Evolutionary conservation across 2,329 filamentous ascomycete genomes (phyloP).

Genomic region (Neofusicoccum cordaticola): DNA sequence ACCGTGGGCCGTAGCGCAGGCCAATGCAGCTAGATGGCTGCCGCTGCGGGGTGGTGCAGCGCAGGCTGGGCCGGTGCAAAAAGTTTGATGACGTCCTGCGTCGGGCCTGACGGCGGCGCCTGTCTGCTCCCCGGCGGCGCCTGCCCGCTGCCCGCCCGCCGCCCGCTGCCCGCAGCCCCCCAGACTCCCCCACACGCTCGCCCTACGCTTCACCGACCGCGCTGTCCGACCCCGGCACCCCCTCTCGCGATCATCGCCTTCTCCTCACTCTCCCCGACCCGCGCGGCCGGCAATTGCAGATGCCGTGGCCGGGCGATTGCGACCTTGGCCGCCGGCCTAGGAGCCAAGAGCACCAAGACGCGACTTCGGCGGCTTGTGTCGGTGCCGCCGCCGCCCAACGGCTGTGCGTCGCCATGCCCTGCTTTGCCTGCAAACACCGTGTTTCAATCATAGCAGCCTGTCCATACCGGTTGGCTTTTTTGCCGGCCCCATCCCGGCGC

Average conservation of each 20-base stretch:
- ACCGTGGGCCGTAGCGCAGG: neutral
- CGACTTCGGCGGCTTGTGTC: neutral
- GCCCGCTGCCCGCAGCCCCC: neutral
- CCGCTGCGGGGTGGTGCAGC: neutral
- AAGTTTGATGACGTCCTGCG: neutral
- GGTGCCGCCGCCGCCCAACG: neutral
- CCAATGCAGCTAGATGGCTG: neutral
- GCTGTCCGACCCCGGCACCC: neutral
- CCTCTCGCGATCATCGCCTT: neutral
- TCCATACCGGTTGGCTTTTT: neutral
- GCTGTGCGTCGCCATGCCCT: neutral
- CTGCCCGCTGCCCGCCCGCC: neutral
- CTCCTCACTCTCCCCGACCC: neutral
- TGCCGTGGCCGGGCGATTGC: neutral
- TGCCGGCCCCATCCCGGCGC: neutral
- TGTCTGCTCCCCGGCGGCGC: neutral
- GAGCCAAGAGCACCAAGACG: conserved; percentile 8
- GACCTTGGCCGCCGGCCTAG: neutral
- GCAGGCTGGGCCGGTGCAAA: neutral
- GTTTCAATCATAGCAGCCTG: neutral
- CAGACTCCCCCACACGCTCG: conserved; percentile 1
- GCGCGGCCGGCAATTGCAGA: neutral
- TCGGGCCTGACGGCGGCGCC: neutral
- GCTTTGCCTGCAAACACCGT: neutral
- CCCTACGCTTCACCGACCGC: neutral